phyloP scores from a whole-genome alignment of 495 filamentous ascomycete species.

The Parathielavia appendiculata region DNA sequence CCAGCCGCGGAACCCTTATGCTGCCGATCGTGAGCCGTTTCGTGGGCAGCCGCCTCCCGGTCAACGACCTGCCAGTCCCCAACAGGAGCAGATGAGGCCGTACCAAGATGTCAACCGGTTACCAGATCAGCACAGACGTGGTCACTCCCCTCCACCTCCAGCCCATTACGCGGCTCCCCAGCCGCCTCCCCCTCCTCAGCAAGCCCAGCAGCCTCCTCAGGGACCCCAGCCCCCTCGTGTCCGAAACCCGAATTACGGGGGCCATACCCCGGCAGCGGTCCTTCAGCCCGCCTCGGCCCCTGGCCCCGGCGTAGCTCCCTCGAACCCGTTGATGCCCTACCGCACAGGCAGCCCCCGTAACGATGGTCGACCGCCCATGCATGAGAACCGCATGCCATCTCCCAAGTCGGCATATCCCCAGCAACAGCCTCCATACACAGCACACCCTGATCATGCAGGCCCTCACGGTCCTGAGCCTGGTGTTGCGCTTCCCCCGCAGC shows the following conservation, averaged over 20 bases:
- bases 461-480: slow-evolving; percentile 69
- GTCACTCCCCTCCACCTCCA: slow-evolving; percentile 47
- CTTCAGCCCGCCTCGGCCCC: slow-evolving; percentile 25
- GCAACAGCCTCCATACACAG: slow-evolving; percentile 68
- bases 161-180: slow-evolving; percentile 55
- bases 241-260: slow-evolving; percentile 64
- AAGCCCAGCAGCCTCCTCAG: slow-evolving; percentile 37
- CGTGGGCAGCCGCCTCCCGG: slow-evolving; percentile 57
- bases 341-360: slow-evolving; percentile 73
- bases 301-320: slow-evolving; percentile 38
- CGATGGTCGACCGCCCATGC: slow-evolving; percentile 68
- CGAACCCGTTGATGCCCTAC: slow-evolving; percentile 71
- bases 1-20: slow-evolving; percentile 71
- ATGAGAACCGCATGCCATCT: slow-evolving; percentile 79
- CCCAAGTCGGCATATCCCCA: slow-evolving; percentile 78
- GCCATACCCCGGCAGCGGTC: slow-evolving; percentile 54
- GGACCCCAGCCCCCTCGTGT: slow-evolving; percentile 46
- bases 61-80: slow-evolving; percentile 63
- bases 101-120: slow-evolving; percentile 67
- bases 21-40: slow-evolving; percentile 60
- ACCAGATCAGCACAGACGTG: slow-evolving; percentile 34
- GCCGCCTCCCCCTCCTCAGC: slow-evolving; percentile 42
- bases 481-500: slow-evolving; percentile 65
- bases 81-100: slow-evolving; percentile 63
- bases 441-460: slow-evolving; percentile 55